phyloP scores from a whole-genome alignment of 2,329 filamentous ascomycete genomes.

The Colletotrichum chrysophilum region DNA sequence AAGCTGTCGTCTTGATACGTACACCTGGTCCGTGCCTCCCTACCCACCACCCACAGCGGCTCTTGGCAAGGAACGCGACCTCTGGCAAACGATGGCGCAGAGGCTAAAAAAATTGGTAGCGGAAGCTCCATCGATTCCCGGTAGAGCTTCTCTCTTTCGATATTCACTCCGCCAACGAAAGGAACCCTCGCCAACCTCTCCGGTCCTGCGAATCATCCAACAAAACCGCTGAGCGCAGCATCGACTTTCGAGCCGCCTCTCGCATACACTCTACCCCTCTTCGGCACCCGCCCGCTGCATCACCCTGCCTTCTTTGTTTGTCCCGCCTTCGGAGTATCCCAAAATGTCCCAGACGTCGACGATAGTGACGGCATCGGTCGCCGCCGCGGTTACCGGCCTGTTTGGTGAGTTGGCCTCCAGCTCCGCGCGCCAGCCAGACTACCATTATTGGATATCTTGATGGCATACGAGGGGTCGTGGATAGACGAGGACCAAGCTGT shows the following conservation, averaged over 20 bases:
- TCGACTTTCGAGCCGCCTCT: neutral
- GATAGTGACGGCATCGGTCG: slow-evolving; percentile 65
- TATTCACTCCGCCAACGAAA: slow-evolving; percentile 11
- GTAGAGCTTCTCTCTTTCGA: slow-evolving; percentile 21
- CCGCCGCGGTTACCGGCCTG: slow-evolving; percentile 63
- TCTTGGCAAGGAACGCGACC: slow-evolving; percentile 17
- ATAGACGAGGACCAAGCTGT: neutral
- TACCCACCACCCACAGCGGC: slow-evolving; percentile 4
- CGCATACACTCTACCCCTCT: neutral
- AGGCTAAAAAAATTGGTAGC: slow-evolving; percentile 25
- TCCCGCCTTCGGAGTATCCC: slow-evolving; percentile 17
- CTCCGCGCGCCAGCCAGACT: neutral
- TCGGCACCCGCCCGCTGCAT: neutral
- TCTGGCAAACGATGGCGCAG: slow-evolving; percentile 15
- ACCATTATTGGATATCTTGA: neutral
- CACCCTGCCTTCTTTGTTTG: neutral
- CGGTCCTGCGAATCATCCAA: neutral
- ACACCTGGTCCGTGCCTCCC: neutral
- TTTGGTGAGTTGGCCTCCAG: slow-evolving; percentile 53
- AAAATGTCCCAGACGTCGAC: slow-evolving; percentile 43
- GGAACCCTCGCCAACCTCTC: neutral
- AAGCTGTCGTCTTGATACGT: neutral
- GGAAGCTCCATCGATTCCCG: slow-evolving; percentile 21
- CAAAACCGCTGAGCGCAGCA: neutral
- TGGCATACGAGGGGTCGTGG: neutral